Conservation (phyloP, 768 basidiomycete species). For the Mycena rosella region DNA sequence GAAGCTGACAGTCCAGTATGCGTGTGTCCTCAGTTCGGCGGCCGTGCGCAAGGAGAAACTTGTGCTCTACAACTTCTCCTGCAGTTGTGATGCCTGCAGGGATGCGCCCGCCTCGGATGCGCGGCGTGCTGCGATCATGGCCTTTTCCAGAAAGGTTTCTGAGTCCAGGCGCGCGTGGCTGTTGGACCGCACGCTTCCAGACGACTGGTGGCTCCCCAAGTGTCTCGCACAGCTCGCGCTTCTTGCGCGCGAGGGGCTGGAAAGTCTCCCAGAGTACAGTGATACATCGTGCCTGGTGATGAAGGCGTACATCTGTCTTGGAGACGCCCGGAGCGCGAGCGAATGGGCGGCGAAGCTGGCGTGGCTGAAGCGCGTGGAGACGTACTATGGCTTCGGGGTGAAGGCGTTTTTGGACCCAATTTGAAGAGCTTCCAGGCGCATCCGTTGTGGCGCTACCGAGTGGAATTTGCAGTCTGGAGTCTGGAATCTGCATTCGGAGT, state of each 20-base stretch:
- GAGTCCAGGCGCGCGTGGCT: not conserved
- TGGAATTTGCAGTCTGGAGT: no score
- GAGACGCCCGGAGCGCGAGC: constrained; percentile 17
- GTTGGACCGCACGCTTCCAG: not conserved
- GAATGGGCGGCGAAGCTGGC: constrained; percentile 24
- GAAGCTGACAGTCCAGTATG: constrained; percentile 50
- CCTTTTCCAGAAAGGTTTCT: no score
- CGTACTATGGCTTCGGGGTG: not conserved
- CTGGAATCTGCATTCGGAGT: no score
- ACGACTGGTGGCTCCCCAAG: constrained; percentile 16
- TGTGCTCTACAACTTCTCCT: constrained; percentile 47
- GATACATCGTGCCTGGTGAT: not conserved
- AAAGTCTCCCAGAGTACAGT: constrained; percentile 2
- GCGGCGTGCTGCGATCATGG: constrained; percentile 15
- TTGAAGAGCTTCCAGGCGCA: constrained; percentile 22
- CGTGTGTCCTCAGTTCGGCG: constrained; percentile 23
- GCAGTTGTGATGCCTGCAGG: constrained; percentile 48
- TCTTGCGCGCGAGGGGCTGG: constrained; percentile 27
- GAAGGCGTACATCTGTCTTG: constrained; percentile 16
- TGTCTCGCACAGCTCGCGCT: constrained; percentile 19
- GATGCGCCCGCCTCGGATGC: constrained; percentile 29
- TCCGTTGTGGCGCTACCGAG: constrained; percentile 28
- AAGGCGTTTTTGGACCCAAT: constrained; percentile 17
- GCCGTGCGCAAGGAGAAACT: constrained; percentile 44
- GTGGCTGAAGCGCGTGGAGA: constrained; percentile 13